Evolutionary conservation across 208 protist species (phyloP), one percentile per base, ranked within the genome.

Genomic region (Leishmania turanica): DNA sequence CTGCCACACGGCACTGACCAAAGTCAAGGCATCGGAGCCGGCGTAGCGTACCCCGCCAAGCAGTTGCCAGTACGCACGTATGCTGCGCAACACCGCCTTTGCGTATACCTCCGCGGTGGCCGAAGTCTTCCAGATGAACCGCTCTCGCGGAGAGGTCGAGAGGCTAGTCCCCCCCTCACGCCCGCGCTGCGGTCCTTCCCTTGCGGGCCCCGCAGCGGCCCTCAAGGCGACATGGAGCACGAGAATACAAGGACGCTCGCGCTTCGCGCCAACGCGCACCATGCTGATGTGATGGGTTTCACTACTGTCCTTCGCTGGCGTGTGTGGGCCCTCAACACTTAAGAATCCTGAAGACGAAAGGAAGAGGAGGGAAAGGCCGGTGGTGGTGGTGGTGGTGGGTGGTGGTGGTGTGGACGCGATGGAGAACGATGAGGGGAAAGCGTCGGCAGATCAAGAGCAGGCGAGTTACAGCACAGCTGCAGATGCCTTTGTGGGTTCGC

Each of bases 21-120:
- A 31, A 5, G 45, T 68, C 24, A 79, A 45, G 8, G 77, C 34
- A 64, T 85, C 79, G 34, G 69, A 62, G 8, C 68, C 49, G 49
- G 74, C 86, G 82, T 87, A 89, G 64, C 86, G 86, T 56, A 89
- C 82, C 13, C 86, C 86, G 37, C 86, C 86, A 27, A 85, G 69
- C 56, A 82, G 72, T 49, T 78, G 66, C 77, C 82, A 77, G 53
- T 79, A 79, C 31, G 75, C 85, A 49, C 77, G 85, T 6, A 84
- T 34, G 42, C 53, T 47, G 75, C 70, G 53, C 58, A 88, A 47
- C 5, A 82, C 78, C 8, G 81, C 81, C 21, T 60, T 78, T 47
- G 82, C 82, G 56, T 85, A 85, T 11, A 70, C 9, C 54, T 56
- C 45, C 3, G 82, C 82, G 19, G 77, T 82, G 70, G 7, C 34